Base-by-base conservation (phyloP, 805 yeast species). In the Candida morakotiae region DNA sequence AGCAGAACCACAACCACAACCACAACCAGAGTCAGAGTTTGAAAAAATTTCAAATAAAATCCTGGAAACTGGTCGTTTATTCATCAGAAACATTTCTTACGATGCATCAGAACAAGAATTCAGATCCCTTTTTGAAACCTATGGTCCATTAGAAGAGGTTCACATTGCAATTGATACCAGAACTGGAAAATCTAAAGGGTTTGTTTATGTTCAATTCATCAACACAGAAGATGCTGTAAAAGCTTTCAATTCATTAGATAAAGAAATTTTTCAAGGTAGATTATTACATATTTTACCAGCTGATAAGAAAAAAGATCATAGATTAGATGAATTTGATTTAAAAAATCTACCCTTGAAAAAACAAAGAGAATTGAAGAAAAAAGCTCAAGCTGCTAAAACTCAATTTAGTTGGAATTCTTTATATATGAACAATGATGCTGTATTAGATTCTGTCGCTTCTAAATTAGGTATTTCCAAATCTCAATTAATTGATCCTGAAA, bases 321-420 rank as follows among this genome's bases (percentile, higher is more conserved):
- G 79, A 39, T 63, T 93, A 30, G 96, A 88, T 57, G 98, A 93
- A 55, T 87, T 86, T 60, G 98, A 88, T 44, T 60, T 93, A 42
- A 83, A 87, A 48, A 88, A 91, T 57, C 67, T 93, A 61, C 98
- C 98, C 4, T 67, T 93, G 48, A 93, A 93, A 61, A 89, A 89
- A 50, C 98, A 89, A 62, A 73, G 78, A 41, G 95, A 87, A 52
- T 64, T 93, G 52, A 86, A 83, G 58, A 79, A 83, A 49, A 87
- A 87, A 55, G 82, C 80, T 22, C 84, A 81, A 52, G 98, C 98
- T 1, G 64, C 93, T 1, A 86, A 83, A 56, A 75, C 80, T 34
- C 91, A 87, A 51, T 93, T 93, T 61, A 80, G 89, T 50, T 93
- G 98, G 98, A 93, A 89, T 55, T 87, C 98, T 0, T 71, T 93